Evolutionary conservation across 225 moss, liverwort and hornwort species (phyloP).

Genomic region (Climacium dendroides): DNA sequence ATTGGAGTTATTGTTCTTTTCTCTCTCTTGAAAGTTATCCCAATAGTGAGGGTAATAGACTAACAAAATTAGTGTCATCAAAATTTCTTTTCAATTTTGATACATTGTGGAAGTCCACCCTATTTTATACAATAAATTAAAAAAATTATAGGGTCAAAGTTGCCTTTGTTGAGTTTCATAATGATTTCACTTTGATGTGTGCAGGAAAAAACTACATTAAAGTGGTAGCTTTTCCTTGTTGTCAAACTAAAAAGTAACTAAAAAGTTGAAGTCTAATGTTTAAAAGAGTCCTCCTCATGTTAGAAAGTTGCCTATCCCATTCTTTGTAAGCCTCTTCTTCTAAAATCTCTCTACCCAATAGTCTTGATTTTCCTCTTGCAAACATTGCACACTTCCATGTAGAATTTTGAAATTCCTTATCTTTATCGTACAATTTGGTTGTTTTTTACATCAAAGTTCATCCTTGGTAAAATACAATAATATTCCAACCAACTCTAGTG

Average conservation of each 20-base stretch:
- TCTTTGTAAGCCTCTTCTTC: background rate
- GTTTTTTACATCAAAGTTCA: accelerated
- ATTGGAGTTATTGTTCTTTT: background rate
- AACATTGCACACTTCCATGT: background rate
- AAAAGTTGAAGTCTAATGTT: background rate
- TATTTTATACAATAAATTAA: too few species aligned
- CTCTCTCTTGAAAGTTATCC: background rate
- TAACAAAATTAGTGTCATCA: background rate
- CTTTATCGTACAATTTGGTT: accelerated
- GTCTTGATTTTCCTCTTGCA: background rate
- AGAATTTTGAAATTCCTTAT: background rate
- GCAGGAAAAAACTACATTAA: too few species aligned
- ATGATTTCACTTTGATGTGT: background rate
- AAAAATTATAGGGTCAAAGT: background rate
- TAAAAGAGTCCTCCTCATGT: background rate
- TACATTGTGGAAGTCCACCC: too few species aligned
- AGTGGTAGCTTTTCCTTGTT: background rate
- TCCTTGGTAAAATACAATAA: too few species aligned
- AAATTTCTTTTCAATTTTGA: too few species aligned
- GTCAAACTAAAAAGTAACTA: background rate
- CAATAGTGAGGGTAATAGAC: too few species aligned
- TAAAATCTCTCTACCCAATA: accelerated
- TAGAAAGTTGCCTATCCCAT: too few species aligned
- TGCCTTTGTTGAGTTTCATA: accelerated
- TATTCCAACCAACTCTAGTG: background rate